Base-by-base conservation (phyloP, 306 rosid species). In the Luffa aegyptiaca region DNA sequence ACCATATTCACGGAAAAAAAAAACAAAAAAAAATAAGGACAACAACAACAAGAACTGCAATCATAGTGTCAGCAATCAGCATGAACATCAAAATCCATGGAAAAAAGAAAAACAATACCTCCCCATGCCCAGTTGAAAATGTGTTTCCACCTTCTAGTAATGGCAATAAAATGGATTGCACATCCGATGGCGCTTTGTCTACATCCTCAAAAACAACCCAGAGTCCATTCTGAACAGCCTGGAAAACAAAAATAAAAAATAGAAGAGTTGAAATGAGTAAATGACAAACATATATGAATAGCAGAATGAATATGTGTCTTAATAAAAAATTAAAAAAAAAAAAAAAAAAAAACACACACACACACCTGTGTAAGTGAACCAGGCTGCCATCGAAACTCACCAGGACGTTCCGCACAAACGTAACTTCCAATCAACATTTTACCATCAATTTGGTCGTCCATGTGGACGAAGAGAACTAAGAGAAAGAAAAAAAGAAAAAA, bases 151-250 rank as follows among this genome's bases (percentile, higher is more conserved):
- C 97, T 84, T 94, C 97, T 86, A 94, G 83, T 78, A 94, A 82
- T 48, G 98, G 92, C 79, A 83, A 83, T 75, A 92, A 80, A 85
- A 91, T 81, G 44, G 97, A 88, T 68, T 87, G 93, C 77, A 94
- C 94, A 82, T 94, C 98, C 49, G 97, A 89, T 68, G 97, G 91
- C 77, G 98, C 98, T 84, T 89, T 91, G 87, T 92, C 88, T 33
- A 91, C 85, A 85, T 92, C 97, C 89, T 94, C 97, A 83, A 94
- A 92, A 81, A 92, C 97, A 84, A 92, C 91, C 98, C 98, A 94
- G 79, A 87, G 88, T 20, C 97, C 98, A 79, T 81, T 88, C 74
- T 85, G 92, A 83, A 91, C 93, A 65, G 98, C 98, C 97, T 94
- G 90, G 13, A 51, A 80, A 45, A 48, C 35, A 45, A 31, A 2